Evolutionary conservation across 2,329 filamentous ascomycete species (phyloP).

Genomic region (Tolypocladium paradoxum): DNA sequence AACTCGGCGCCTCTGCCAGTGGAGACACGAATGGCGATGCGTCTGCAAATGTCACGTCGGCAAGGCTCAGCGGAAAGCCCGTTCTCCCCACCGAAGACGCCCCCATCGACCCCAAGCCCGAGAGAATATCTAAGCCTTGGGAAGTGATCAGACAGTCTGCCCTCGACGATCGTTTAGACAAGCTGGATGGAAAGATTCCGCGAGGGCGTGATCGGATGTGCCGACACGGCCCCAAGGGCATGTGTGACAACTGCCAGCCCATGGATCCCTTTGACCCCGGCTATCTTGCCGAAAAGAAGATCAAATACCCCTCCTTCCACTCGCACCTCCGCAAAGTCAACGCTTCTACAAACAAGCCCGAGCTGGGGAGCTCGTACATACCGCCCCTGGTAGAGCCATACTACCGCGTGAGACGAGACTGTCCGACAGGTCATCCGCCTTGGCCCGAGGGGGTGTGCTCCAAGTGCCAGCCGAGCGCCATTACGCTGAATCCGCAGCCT

Average conservation of each 20-base stretch:
- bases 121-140: constrained; percentile 46
- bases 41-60: constrained; percentile 34
- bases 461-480: constrained; percentile 95
- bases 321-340: constrained; percentile 92
- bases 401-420: constrained; percentile 79
- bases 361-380: constrained; percentile 89
- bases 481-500: constrained; percentile 83
- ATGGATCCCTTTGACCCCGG: constrained; percentile 85
- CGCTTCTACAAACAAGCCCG: constrained; percentile 89
- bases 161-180: constrained; percentile 79
- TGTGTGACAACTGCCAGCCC: constrained; percentile 99
- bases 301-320: constrained; percentile 97
- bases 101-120: constrained; percentile 61
- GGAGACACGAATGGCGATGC: constrained; percentile 25
- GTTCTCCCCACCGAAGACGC: constrained; percentile 59
- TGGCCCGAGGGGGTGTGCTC: constrained; percentile 97
- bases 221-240: constrained; percentile 88
- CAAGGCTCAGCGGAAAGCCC: constrained; percentile 68
- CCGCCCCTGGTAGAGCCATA: constrained; percentile 88
- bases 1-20: constrained; percentile 38
- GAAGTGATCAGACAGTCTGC: constrained; percentile 81
- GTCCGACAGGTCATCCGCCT: constrained; percentile 81
- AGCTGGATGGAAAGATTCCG: constrained; percentile 78
- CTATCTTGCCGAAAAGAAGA: constrained; percentile 90
- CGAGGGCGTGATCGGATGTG: constrained; percentile 81